Evolutionary conservation across 1,284 basidiomycete species (phyloP).

Genomic region (Coriolopsis trogii): DNA sequence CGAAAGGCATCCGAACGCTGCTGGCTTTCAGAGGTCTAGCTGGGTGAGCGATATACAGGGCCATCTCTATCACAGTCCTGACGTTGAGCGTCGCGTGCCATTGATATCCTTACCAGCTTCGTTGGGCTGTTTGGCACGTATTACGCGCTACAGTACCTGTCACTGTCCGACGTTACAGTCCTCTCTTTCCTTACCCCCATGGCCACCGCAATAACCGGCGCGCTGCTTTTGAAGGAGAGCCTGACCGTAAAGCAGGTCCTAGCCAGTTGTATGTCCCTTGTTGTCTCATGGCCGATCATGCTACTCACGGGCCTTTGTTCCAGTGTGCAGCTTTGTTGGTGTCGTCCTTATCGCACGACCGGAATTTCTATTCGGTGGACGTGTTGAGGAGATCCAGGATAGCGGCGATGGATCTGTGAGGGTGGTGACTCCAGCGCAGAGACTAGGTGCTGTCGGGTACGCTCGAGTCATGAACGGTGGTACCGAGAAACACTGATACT

Average conservation of each 20-base stretch:
- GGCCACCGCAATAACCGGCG: slow-evolving; percentile 65
- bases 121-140: slow-evolving; percentile 67
- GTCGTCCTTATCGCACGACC: slow-evolving; percentile 53
- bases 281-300: slow-evolving; percentile 24
- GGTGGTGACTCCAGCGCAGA: slow-evolving; percentile 32
- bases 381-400: slow-evolving; percentile 7
- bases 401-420: neutral
- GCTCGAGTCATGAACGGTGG: neutral
- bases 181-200: slow-evolving; percentile 76
- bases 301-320: neutral
- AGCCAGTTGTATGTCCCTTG: slow-evolving; percentile 56
- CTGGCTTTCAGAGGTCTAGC: slow-evolving; percentile 42
- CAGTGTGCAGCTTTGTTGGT: slow-evolving; percentile 48
- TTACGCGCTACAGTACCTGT: slow-evolving; percentile 57
- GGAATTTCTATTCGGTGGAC: slow-evolving; percentile 32
- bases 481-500: neutral
- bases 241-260: slow-evolving; percentile 59
- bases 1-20: slow-evolving; percentile 63
- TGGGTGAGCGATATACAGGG: neutral
- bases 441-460: slow-evolving; percentile 40
- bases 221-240: slow-evolving; percentile 67
- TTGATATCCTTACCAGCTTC: slow-evolving; percentile 44
- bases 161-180: slow-evolving; percentile 75
- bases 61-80: neutral
- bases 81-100: neutral